Base-by-base conservation (phyloP, 305 asterid species). In the Fraxinus albicans region DNA sequence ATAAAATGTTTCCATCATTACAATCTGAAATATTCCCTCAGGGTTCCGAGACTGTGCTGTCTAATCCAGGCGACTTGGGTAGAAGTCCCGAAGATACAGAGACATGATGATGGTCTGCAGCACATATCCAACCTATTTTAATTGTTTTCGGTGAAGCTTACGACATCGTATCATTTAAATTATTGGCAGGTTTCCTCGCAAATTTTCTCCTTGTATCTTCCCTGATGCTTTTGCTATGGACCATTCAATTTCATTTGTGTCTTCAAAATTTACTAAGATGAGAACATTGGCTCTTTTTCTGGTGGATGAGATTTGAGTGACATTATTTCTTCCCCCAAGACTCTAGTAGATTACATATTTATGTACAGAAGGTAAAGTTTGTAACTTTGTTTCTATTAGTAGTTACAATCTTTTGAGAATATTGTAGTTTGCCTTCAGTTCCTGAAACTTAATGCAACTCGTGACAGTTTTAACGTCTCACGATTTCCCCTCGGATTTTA, bases 1-100 rank as follows among this genome's bases (percentile, higher is more conserved):
- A 93, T 78, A 94, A 94, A 85, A 87, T 93, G 12, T 90, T 86
- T 63, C 98, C 99, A 36, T 89, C 97, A 79, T 85, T 95, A 55
- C 96, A 95, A 78, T 87, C 92, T 25, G 97, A 92, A 78, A 84
- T 95, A 80, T 94, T 93, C 85, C 92, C 96, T 89, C 91, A 90
- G 58, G 95, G 91, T 38, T 73, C 88, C 0, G 91, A 85, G 44
- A 86, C 77, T 15, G 38, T 77, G 36, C 83, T 75, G 75, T 42
- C 84, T 13, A 85, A 86, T 74, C 85, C 50, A 60, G 87, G 84
- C n/a, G 88, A 83, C 53, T 15, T 5, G 13, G 86, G 83, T 50
- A 72, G 72, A 80, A 83, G 42, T 77, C 75, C 81, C 7, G 40
- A 27, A 63, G 82, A 15, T 77, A 84, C 60, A 23, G 65, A 31